Conservation (phyloP, 331 rosid species). For the Rosa hybrid region DNA sequence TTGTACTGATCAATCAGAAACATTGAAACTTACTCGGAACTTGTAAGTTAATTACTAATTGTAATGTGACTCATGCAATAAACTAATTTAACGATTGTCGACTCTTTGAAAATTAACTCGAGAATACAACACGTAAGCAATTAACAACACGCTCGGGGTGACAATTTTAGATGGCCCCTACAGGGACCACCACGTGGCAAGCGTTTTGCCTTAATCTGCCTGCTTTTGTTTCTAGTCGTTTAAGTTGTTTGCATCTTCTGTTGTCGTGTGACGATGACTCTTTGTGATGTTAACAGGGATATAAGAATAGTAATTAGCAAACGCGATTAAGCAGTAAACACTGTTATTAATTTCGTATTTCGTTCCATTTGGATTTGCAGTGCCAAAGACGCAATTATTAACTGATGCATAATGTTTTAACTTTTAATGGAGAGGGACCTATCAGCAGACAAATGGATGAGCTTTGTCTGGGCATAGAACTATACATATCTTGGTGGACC, state of each 20-base stretch:
- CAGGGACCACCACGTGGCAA: conserved; percentile 13
- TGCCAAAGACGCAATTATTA: background rate
- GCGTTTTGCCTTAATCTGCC: background rate
- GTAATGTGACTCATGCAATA: too few species aligned
- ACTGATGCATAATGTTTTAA: background rate
- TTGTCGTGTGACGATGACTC: background rate
- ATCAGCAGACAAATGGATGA: background rate
- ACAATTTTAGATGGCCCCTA: too few species aligned
- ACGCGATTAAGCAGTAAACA: background rate
- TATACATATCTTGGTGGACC: background rate
- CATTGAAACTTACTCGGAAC: too few species aligned
- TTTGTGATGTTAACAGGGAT: background rate
- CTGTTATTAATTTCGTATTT: background rate
- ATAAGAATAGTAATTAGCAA: background rate
- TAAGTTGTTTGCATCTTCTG: background rate
- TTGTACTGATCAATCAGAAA: too few species aligned
- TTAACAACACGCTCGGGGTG: too few species aligned
- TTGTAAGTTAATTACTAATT: too few species aligned
- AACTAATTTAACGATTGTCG: too few species aligned
- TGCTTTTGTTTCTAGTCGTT: background rate
- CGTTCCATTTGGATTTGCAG: background rate
- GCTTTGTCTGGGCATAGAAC: background rate
- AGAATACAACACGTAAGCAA: too few species aligned
- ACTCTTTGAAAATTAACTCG: too few species aligned
- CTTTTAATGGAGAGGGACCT: background rate